Evolutionary conservation across 169 alveolate genomes (phyloP).

Genomic region (Theileria sp.): DNA sequence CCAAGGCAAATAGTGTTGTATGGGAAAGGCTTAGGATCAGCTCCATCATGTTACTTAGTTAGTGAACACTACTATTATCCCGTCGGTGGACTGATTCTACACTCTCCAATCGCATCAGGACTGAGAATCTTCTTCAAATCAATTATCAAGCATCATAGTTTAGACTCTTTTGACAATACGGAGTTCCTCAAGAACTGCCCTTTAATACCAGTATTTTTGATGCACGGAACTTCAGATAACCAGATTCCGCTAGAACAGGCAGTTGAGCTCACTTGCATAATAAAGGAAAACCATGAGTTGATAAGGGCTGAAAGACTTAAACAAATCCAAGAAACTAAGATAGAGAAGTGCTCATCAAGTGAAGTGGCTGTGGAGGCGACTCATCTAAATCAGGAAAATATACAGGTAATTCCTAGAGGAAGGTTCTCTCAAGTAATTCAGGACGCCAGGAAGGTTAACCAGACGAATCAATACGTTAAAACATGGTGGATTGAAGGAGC

Average conservation of each 20-base stretch:
- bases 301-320: slow-evolving; percentile 14
- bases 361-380: slow-evolving; percentile 12
- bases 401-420: slow-evolving; percentile 19
- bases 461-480: slow-evolving; percentile 57
- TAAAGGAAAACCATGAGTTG: slow-evolving; percentile 15
- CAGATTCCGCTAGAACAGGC: slow-evolving; percentile 69
- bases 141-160: slow-evolving; percentile 66
- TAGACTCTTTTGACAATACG: slow-evolving; percentile 75
- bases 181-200: slow-evolving; percentile 65
- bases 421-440: slow-evolving; percentile 24
- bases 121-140: slow-evolving; percentile 70
- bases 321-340: slow-evolving; percentile 15
- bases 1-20: slow-evolving; percentile 77
- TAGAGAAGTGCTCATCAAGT: slow-evolving; percentile 9
- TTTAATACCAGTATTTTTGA: slow-evolving; percentile 51
- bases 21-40: slow-evolving; percentile 88
- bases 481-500: slow-evolving; percentile 80
- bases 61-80: slow-evolving; percentile 56
- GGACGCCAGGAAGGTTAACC: slow-evolving; percentile 11
- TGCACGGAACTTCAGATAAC: slow-evolving; percentile 71
- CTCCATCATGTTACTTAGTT: slow-evolving; percentile 80
- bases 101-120: slow-evolving; percentile 85
- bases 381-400: slow-evolving; percentile 21
- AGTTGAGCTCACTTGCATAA: slow-evolving; percentile 6
- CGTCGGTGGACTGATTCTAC: slow-evolving; percentile 88